A percentile compares a stretch with the other conserved stretches of the same genome.
These are phyloP conservation scores for Pachysandra terminalis DNA, from an alignment of 164 flowering plant genomes.

Conservation along the genomic window DNA sequence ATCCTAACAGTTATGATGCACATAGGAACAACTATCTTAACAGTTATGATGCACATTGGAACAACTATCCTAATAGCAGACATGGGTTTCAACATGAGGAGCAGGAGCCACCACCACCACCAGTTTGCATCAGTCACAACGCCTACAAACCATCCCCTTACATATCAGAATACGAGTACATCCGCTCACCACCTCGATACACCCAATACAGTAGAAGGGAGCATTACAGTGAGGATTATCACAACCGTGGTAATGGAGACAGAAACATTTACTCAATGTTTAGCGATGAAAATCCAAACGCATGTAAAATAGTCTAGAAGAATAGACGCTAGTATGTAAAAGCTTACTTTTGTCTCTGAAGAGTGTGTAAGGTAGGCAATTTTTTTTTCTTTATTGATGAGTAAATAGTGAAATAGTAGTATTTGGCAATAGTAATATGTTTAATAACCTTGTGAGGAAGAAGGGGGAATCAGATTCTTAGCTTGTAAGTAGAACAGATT, in stretches of 20 bases:
- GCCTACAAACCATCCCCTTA: constrained; percentile 63
- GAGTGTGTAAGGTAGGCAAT: too few relatives aligned
- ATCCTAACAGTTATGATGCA: neutral
- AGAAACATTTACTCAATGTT: constrained; percentile 58
- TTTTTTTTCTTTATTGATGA: too few relatives aligned
- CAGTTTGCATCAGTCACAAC: constrained; percentile 40
- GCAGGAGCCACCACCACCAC: constrained; percentile 26
- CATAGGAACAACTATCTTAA: too few relatives aligned
- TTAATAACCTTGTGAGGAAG: constrained; percentile 5
- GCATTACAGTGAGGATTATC: constrained; percentile 42
- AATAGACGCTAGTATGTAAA: neutral
- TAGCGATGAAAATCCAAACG: constrained; percentile 95
- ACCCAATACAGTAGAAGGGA: constrained; percentile 33
- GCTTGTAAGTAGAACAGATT: constrained; percentile 41
- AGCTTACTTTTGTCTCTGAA: constrained; percentile 13
- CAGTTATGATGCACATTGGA: constrained; percentile 20
- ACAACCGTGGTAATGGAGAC: constrained; percentile 37
- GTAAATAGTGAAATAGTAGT: constrained; percentile 10
- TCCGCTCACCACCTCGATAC: constrained; percentile 38
- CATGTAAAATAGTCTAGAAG: constrained; percentile 63
- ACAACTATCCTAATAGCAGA: constrained; percentile 17
- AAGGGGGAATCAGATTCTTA: constrained; percentile 37
- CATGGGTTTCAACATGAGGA: neutral
- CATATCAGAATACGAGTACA: constrained; percentile 48
- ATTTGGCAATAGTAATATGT: constrained; percentile 1